Percentiles rank a stretch among this genome's conserved stretches.
Evolutionary conservation across 228 moss, liverwort and hornwort genomes (phyloP).

Genomic region (Sphagnum magellanicum): DNA sequence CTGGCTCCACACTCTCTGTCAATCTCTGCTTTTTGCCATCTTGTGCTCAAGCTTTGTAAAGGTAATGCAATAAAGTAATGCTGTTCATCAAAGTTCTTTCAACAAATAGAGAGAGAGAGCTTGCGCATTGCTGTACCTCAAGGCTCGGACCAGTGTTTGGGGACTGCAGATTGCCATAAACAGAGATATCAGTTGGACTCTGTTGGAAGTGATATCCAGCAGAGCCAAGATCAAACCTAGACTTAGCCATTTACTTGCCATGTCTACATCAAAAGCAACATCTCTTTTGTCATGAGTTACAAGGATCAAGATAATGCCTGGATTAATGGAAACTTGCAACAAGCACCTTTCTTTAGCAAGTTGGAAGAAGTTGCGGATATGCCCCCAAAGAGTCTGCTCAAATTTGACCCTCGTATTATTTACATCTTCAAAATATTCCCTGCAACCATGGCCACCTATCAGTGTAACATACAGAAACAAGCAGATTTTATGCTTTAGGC

Average conservation of each 20-base stretch:
- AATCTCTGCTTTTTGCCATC: too few species aligned
- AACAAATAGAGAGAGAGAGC: too few species aligned
- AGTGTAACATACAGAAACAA: not conserved
- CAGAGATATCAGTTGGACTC: not conserved
- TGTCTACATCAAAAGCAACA: too few species aligned
- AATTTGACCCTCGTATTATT: conserved; percentile 87
- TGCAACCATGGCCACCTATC: conserved; percentile 19
- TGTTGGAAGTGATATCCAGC: not conserved
- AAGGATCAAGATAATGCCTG: too few species aligned
- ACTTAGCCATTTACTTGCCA: too few species aligned
- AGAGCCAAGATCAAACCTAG: too few species aligned
- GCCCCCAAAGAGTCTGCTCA: conserved; percentile 91
- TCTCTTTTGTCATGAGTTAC: too few species aligned
- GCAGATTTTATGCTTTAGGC: not conserved
- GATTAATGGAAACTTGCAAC: not conserved
- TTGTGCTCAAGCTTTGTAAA: too few species aligned
- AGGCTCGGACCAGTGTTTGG: conserved; percentile 93
- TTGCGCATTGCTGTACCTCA: conserved; percentile 43
- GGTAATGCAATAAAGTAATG: too few species aligned
- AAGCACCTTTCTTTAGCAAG: conserved; percentile 85
- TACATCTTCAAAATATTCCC: conserved; percentile 98
- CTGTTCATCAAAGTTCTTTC: too few species aligned
- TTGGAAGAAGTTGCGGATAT: conserved; percentile 80
- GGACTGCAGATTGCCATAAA: conserved; percentile 67
- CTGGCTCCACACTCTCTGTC: too few species aligned